These are phyloP conservation scores for Dioscorea dumetorum DNA, from an alignment of 106 monocot genomes.

Conservation along the genomic window DNA sequence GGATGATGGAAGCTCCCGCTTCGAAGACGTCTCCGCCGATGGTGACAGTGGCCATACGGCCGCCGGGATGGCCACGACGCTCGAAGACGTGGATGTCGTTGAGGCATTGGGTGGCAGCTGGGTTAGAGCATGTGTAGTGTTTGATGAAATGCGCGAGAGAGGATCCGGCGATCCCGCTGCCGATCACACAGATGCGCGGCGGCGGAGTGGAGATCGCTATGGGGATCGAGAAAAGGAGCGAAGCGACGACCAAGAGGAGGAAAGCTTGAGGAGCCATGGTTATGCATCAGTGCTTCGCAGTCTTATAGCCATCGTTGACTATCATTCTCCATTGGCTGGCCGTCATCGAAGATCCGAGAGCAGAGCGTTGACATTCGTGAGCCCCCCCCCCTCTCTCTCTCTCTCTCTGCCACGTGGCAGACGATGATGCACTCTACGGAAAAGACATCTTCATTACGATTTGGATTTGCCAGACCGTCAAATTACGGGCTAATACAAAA, in stretches of 20 bases:
- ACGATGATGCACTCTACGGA: too few relatives aligned
- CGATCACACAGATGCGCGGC: slow-evolving; percentile 53
- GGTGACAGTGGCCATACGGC: slow-evolving; percentile 72
- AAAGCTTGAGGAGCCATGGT: not conserved
- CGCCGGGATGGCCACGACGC: slow-evolving; percentile 50
- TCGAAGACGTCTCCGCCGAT: slow-evolving; percentile 78
- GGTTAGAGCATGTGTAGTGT: slow-evolving; percentile 30
- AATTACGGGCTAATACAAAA: too few relatives aligned
- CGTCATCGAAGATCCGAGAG: too few relatives aligned
- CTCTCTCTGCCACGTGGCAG: too few relatives aligned
- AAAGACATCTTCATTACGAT: too few relatives aligned
- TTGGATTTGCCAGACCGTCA: too few relatives aligned
- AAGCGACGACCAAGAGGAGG: not conserved
- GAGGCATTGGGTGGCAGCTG: slow-evolving; percentile 25
- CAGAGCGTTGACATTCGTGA: too few relatives aligned
- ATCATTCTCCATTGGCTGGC: too few relatives aligned
- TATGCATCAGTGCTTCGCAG: not conserved
- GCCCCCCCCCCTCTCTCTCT: too few relatives aligned
- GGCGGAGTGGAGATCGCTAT: slow-evolving; percentile 2
- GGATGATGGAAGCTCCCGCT: slow-evolving; percentile 84
- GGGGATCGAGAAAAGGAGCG: not conserved
- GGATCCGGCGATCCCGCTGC: slow-evolving; percentile 79
- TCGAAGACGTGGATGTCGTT: slow-evolving; percentile 67
- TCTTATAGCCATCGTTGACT: too few relatives aligned
- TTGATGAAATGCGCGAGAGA: slow-evolving; percentile 59